Percentiles rank a stretch among this genome's conserved stretches.
These are phyloP conservation scores for Pythium dissimile DNA, from an alignment of 352 stramenopile species.

Conservation along the genomic window DNA sequence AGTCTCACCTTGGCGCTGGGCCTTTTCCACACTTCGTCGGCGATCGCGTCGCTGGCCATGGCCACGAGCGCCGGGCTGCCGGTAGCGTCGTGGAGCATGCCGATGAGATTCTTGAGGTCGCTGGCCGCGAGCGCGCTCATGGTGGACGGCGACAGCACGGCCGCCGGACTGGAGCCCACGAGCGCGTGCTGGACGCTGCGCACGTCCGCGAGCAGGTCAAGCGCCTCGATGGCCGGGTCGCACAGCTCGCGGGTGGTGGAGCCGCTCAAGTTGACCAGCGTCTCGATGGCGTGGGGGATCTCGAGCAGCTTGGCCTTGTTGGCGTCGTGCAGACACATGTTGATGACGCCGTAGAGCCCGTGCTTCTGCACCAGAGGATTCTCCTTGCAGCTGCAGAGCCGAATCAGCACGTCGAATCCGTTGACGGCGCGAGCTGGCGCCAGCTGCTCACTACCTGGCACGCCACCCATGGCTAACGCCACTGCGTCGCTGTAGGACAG, in stretches of 20 bases:
- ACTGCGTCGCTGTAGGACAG: conserved; percentile 82
- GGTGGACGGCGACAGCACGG: conserved; percentile 12
- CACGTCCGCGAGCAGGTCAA: conserved; percentile 77
- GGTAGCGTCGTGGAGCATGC: conserved; percentile 43
- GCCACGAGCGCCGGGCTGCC: conserved; percentile 53
- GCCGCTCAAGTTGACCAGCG: conserved; percentile 72
- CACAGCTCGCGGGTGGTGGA: conserved; percentile 53
- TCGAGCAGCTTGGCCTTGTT: conserved; percentile 80
- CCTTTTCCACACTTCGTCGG: conserved; percentile 70
- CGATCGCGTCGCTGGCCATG: conserved; percentile 74
- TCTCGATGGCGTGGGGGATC: conserved; percentile 71
- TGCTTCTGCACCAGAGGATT: conserved; percentile 46
- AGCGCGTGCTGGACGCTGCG: conserved; percentile 38
- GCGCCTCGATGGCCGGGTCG: conserved; percentile 63
- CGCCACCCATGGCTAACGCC: conserved; percentile 48
- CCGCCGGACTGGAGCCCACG: conserved; percentile 14
- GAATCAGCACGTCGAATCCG: conserved; percentile 48
- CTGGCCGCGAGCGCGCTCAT: conserved; percentile 32
- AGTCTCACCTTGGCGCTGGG: conserved; percentile 55
- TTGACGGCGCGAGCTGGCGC: conserved; percentile 11
- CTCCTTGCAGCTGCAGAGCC: conserved; percentile 32
- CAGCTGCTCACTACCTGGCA: conserved; percentile 1
- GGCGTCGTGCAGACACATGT: conserved; percentile 79
- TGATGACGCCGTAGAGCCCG: conserved; percentile 74
- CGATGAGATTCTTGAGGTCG: conserved; percentile 69